phyloP scores from a whole-genome alignment of 2,329 filamentous ascomycete species.

The Aspergillus fumigatiaffinis region DNA sequence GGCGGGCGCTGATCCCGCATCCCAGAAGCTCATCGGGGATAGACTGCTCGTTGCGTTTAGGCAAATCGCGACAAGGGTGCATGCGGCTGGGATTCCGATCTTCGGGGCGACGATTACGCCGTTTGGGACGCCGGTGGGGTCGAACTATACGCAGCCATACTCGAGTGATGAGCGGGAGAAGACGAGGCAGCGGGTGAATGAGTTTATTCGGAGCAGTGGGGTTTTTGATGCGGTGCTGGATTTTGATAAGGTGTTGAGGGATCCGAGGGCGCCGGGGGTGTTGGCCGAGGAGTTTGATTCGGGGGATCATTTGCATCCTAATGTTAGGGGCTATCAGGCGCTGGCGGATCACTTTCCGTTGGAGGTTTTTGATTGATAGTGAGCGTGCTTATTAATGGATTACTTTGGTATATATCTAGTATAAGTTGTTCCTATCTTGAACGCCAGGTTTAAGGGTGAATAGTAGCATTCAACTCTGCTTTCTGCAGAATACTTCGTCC shows the following conservation, averaged over 20 bases:
- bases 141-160: slow-evolving; percentile 48
- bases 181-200: slow-evolving; percentile 56
- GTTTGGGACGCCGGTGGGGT: slow-evolving; percentile 44
- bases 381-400: no score
- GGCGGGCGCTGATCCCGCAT: slow-evolving; percentile 40
- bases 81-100: slow-evolving; percentile 52
- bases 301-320: slow-evolving; percentile 64
- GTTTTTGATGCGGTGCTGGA: slow-evolving; percentile 60
- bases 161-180: slow-evolving; percentile 52
- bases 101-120: slow-evolving; percentile 66
- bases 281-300: slow-evolving; percentile 53
- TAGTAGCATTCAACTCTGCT: no score
- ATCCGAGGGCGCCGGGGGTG: slow-evolving; percentile 47
- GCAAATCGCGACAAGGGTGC: slow-evolving; percentile 55
- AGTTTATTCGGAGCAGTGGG: slow-evolving; percentile 55
- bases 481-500: no score
- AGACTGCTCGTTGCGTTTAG: slow-evolving; percentile 55
- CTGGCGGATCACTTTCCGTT: slow-evolving; percentile 59
- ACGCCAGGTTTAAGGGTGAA: no score
- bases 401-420: no score
- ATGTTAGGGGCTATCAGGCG: slow-evolving; percentile 55
- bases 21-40: slow-evolving; percentile 48
- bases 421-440: no score
- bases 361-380: slow-evolving; percentile 36
- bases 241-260: slow-evolving; percentile 56